Conservation (phyloP, 2,329 filamentous ascomycete genomes). For the Phialophora tarda region DNA sequence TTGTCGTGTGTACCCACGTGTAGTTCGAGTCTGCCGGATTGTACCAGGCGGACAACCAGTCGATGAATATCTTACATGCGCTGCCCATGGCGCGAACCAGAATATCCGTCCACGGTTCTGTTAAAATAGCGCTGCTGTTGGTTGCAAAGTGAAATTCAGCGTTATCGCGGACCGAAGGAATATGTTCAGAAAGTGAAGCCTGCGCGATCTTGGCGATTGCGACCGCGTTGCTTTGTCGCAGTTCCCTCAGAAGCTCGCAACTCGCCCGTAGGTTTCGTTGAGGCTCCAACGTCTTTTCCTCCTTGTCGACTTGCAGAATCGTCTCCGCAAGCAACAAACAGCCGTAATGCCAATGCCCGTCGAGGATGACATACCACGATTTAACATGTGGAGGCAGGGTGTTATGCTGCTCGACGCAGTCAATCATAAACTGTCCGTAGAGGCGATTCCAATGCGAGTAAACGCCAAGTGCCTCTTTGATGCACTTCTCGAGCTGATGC, state of each 20-base stretch:
- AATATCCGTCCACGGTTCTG: slow-evolving; percentile 65
- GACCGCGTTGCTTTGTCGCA: slow-evolving; percentile 22
- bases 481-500: slow-evolving; percentile 55
- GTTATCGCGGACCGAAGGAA: slow-evolving; percentile 27
- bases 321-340: slow-evolving; percentile 62
- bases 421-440: slow-evolving; percentile 60
- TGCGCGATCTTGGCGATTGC: slow-evolving; percentile 31
- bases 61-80: slow-evolving; percentile 31
- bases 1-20: slow-evolving; percentile 22
- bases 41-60: slow-evolving; percentile 26
- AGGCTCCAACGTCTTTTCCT: slow-evolving; percentile 40
- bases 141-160: slow-evolving; percentile 58
- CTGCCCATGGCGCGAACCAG: slow-evolving; percentile 34
- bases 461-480: slow-evolving; percentile 56
- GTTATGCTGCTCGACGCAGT: slow-evolving; percentile 58
- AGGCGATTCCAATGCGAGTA: slow-evolving; percentile 62
- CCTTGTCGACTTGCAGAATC: slow-evolving; percentile 58
- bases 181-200: slow-evolving; percentile 29
- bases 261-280: slow-evolving; percentile 24
- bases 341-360: slow-evolving; percentile 65
- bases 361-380: slow-evolving; percentile 65
- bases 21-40: slow-evolving; percentile 13
- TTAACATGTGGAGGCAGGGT: slow-evolving; percentile 60
- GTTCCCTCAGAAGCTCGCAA: slow-evolving; percentile 19
- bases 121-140: slow-evolving; percentile 62